Conservation (phyloP, 2,329 filamentous ascomycete genomes). For the Apiospora hydei region DNA sequence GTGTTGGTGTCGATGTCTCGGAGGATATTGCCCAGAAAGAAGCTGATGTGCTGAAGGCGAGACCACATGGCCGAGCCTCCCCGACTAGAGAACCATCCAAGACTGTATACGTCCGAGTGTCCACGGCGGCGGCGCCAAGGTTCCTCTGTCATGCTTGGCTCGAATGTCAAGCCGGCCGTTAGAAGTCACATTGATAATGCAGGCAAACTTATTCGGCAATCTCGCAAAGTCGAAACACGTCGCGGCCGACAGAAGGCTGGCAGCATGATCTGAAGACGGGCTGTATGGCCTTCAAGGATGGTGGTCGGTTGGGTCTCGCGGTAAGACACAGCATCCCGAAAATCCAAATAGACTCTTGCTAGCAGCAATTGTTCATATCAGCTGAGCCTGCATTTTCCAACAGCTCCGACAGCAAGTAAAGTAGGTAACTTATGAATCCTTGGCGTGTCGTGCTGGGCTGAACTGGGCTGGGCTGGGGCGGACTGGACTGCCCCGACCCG, state of each 20-base stretch:
- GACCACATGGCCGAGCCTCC: constrained; percentile 15
- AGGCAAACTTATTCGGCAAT: neutral
- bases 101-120: neutral
- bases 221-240: neutral
- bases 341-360: neutral
- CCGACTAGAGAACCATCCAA: neutral
- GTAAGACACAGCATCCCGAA: neutral
- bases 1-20: neutral
- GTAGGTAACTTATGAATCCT: too few relatives aligned
- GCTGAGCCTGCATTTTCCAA: neutral
- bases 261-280: neutral
- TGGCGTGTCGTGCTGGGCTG: neutral
- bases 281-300: neutral
- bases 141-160: neutral
- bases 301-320: neutral
- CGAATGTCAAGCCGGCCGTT: neutral
- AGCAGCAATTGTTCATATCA: neutral
- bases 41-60: neutral
- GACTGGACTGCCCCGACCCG: too few relatives aligned
- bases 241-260: neutral
- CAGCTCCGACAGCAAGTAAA: neutral
- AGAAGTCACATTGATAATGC: constrained; percentile 3
- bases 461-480: neutral
- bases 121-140: neutral
- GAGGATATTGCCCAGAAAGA: neutral